These are phyloP conservation scores for Candida glaebosa DNA, from an alignment of 805 yeast species.

Conservation along the genomic window DNA sequence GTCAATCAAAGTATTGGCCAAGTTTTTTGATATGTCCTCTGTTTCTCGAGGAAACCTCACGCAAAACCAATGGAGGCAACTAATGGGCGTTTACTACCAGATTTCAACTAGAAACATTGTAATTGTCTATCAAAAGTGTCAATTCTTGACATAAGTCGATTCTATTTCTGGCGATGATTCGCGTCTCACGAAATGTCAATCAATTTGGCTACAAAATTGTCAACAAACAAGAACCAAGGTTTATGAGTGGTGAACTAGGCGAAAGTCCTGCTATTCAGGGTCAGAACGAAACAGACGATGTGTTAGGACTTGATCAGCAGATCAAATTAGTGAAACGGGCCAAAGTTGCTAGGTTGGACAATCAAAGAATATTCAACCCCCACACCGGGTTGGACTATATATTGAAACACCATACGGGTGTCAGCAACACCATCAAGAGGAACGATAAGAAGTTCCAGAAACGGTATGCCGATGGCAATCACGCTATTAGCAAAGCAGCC, in stretches of 20 bases:
- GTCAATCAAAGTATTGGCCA: too few relatives aligned
- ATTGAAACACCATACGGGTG: conserved; percentile 24
- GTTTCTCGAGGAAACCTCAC: too few relatives aligned
- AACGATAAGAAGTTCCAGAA: conserved; percentile 21
- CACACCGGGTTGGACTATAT: conserved; percentile 33
- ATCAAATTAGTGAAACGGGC: conserved; percentile 30
- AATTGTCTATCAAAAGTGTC: too few relatives aligned
- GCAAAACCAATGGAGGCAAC: too few relatives aligned
- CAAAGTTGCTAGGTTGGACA: conserved; percentile 36
- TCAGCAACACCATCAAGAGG: conserved; percentile 13
- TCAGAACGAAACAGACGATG: conserved; percentile 15
- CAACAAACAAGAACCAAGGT: neutral
- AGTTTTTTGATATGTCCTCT: too few relatives aligned
- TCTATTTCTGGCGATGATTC: neutral
- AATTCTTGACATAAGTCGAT: too few relatives aligned
- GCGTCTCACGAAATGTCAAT: neutral
- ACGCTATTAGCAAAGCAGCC: conserved; percentile 6
- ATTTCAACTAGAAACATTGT: too few relatives aligned
- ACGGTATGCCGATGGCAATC: conserved; percentile 2
- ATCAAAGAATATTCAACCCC: conserved; percentile 32
- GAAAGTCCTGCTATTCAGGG: neutral
- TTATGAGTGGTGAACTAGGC: neutral
- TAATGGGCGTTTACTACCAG: too few relatives aligned
- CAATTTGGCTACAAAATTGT: neutral
- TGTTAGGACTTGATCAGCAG: conserved; percentile 34